A percentile compares a stretch with the other conserved stretches of the same genome.
Evolutionary conservation across 371 early-diverging fungal species (phyloP).

Genomic region (Apophysomyces elegans): DNA sequence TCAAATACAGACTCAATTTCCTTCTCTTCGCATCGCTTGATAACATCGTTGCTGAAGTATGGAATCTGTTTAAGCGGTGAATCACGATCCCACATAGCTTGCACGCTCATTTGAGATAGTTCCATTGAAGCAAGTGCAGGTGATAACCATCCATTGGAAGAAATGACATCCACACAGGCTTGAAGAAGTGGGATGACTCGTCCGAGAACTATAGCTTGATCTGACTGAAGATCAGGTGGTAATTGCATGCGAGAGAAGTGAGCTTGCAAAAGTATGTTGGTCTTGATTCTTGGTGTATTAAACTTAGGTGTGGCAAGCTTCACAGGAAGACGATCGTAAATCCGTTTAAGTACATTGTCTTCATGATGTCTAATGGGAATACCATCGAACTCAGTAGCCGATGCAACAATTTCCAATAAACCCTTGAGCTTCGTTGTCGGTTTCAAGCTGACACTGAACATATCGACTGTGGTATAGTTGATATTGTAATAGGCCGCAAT

Average conservation of each 20-base stretch:
- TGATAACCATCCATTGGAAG: conserved; percentile 89
- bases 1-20: conserved; percentile 91
- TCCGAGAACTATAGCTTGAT: conserved; percentile 75
- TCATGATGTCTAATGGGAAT: conserved; percentile 96
- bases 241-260: conserved; percentile 91
- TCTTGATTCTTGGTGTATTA: conserved; percentile 88
- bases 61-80: conserved; percentile 93
- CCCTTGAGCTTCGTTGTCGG: conserved; percentile 88
- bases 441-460: conserved; percentile 87
- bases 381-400: conserved; percentile 90
- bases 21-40: conserved; percentile 68
- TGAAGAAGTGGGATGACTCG: conserved; percentile 86
- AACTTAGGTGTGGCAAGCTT: conserved; percentile 68
- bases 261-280: conserved; percentile 90
- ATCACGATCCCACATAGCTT: conserved; percentile 96
- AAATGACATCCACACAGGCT: conserved; percentile 94
- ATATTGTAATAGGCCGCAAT: conserved; percentile 97
- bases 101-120: conserved; percentile 94
- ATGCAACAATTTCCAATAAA: conserved; percentile 88
- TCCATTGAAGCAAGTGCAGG: conserved; percentile 96
- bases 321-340: conserved; percentile 84
- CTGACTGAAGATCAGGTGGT: conserved; percentile 90
- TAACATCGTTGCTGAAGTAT: conserved; percentile 70
- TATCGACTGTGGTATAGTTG: conserved; percentile 91
- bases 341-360: conserved; percentile 70